phyloP scores from a whole-genome alignment of 176 grass and related monocot species.

The Thalia dealbata region DNA sequence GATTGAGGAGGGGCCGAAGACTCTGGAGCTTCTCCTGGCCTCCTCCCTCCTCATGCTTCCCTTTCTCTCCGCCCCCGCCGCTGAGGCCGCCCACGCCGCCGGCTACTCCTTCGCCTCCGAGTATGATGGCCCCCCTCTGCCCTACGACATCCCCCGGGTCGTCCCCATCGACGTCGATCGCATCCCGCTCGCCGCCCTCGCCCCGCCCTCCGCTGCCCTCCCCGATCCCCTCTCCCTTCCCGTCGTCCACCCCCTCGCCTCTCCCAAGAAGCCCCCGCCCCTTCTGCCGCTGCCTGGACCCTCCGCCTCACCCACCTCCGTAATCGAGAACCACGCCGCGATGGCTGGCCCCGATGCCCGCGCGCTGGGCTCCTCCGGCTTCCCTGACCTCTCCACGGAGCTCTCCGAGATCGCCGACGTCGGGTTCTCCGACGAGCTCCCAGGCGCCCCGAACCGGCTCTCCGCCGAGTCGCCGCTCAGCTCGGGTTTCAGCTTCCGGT shows the following conservation, averaged over 20 bases:
- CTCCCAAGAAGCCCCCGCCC: conserved; percentile 30
- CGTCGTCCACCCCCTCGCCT: conserved; percentile 59
- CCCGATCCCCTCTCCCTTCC: conserved; percentile 34
- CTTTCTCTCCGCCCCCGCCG: neutral
- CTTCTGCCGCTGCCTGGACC: conserved; percentile 2
- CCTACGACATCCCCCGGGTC: conserved; percentile 67
- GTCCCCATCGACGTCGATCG: conserved; percentile 72
- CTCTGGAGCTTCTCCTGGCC: neutral
- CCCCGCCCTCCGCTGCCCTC: conserved; percentile 24
- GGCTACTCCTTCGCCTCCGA: conserved; percentile 85
- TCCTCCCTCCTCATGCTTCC: neutral
- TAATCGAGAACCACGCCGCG: conserved; percentile 81
- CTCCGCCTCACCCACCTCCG: conserved; percentile 70
- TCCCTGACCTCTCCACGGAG: conserved; percentile 60
- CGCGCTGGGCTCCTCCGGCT: conserved; percentile 7
- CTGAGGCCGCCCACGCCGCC: neutral
- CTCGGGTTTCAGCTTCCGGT: conserved; percentile 30
- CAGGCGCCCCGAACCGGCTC: conserved; percentile 20
- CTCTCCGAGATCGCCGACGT: conserved; percentile 22
- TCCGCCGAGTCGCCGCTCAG: conserved; percentile 25
- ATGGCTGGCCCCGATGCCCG: conserved; percentile 19
- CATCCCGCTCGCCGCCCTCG: conserved; percentile 66
- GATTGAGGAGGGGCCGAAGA: neutral
- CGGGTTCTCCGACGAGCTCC: conserved; percentile 33
- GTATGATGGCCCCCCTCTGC: conserved; percentile 79